phyloP scores from a whole-genome alignment of 2,329 filamentous ascomycete genomes.

The Pseudocercospora macadamiae region DNA sequence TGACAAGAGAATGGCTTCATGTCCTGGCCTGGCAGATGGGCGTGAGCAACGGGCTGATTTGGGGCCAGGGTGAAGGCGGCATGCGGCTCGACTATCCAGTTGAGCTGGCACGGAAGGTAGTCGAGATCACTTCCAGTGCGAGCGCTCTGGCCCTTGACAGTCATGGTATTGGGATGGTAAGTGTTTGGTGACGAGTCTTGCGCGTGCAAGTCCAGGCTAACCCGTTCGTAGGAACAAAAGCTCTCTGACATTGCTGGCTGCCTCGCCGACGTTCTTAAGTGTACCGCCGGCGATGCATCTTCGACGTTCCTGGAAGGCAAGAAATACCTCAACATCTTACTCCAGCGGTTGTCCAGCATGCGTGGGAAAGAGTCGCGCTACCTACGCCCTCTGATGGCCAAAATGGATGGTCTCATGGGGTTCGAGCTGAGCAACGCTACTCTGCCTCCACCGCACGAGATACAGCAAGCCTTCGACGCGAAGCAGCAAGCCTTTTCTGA shows the following conservation, averaged over 20 bases:
- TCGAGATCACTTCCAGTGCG: conserved; percentile 36
- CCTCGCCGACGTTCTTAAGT: conserved; percentile 41
- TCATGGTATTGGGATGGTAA: conserved; percentile 43
- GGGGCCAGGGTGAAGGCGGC: conserved; percentile 38
- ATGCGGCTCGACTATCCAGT: conserved; percentile 42
- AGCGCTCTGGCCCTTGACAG: conserved; percentile 36
- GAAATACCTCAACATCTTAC: conserved; percentile 38
- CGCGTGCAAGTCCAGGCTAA: conserved; percentile 15
- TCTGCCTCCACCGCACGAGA: conserved; percentile 25
- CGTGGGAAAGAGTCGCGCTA: conserved; percentile 41
- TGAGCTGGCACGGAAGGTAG: conserved; percentile 40
- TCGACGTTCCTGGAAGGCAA: conserved; percentile 38
- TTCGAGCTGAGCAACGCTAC: conserved; percentile 30
- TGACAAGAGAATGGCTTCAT: conserved; percentile 42
- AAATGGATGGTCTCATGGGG: conserved; percentile 37
- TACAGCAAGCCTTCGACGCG: conserved; percentile 16
- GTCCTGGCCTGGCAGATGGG: conserved; percentile 44
- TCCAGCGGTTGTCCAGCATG: conserved; percentile 39
- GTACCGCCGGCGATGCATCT: conserved; percentile 39
- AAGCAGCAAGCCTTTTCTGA: conserved; percentile 6
- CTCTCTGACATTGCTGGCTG: conserved; percentile 41
- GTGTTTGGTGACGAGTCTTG: conserved; percentile 10
- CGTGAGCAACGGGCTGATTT: conserved; percentile 41
- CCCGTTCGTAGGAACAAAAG: conserved; percentile 39
- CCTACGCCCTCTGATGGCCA: conserved; percentile 38